These are phyloP conservation scores for Esteya vermicola DNA, from an alignment of 2,329 filamentous ascomycete genomes.

Conservation along the genomic window DNA sequence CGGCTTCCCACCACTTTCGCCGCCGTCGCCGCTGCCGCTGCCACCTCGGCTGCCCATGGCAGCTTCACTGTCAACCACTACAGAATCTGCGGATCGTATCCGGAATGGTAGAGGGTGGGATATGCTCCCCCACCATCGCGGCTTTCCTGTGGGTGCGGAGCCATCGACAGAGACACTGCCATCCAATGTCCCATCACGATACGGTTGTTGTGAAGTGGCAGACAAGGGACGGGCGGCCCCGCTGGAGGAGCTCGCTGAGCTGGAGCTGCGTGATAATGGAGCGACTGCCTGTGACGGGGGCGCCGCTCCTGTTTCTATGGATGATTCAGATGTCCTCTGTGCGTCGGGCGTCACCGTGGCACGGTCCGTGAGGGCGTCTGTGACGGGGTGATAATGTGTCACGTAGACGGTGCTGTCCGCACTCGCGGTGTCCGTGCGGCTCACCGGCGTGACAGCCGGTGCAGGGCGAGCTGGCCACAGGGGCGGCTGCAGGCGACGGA, in stretches of 20 bases:
- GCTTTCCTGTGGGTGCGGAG: not conserved
- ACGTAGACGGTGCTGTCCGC: slow-evolving; percentile 51
- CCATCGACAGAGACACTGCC: not conserved
- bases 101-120: slow-evolving; percentile 18
- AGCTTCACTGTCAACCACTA: not conserved
- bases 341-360: slow-evolving; percentile 29
- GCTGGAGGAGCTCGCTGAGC: slow-evolving; percentile 4
- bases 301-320: not conserved
- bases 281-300: not conserved
- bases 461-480: slow-evolving; percentile 42
- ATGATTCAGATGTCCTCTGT: slow-evolving; percentile 15
- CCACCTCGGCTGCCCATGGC: not conserved
- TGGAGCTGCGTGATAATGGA: slow-evolving; percentile 8
- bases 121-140: slow-evolving; percentile 16
- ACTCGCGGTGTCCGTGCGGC: slow-evolving; percentile 47
- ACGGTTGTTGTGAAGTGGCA: slow-evolving; percentile 1
- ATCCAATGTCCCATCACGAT: slow-evolving; percentile 1
- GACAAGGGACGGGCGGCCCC: not conserved
- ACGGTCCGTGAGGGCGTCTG: slow-evolving; percentile 31
- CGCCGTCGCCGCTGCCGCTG: not conserved
- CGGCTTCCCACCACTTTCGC: no score
- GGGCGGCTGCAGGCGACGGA: slow-evolving; percentile 24
- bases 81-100: slow-evolving; percentile 1
- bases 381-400: slow-evolving; percentile 43
- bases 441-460: slow-evolving; percentile 40